Base-by-base conservation (phyloP, 768 basidiomycete genomes). In the Udeniomyces megalosporus region DNA sequence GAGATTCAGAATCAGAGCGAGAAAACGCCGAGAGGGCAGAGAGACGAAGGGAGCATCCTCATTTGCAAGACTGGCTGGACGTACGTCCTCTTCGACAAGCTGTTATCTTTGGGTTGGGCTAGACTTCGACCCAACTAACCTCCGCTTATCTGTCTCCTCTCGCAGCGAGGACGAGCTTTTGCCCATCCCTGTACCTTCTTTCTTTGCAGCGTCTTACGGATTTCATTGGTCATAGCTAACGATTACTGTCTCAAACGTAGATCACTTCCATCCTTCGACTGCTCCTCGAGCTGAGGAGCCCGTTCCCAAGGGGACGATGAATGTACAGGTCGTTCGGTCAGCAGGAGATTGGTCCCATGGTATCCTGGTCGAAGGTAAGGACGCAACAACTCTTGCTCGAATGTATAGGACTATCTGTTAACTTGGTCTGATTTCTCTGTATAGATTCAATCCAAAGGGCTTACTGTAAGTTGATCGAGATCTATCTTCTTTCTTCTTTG, bases 341-440 rank as follows among this genome's bases (percentile, higher is more conserved):
- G 86, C 91, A 24, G 82, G 79, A 1, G 93, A 96, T 74, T 99
- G 93, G 93, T 86, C 84, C 69, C 88, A 90, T 68, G 93, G 92
- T 2, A 86, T 91, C 38, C 77, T 92, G 66, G 84, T 81, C 3
- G 93, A 96, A 73, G 80, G 70, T 71, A 58, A 67, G 70, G 51
- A 15, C 0, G 12, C 17, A 2, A 26, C 28, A 3, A n/a, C n/a
- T n/a, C n/a, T n/a, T n/a, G n/a, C n/a, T n/a, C n/a, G n/a, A n/a
- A n/a, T n/a, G n/a, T n/a, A n/a, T n/a, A n/a, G n/a, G n/a, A n/a
- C n/a, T n/a, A n/a, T n/a, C n/a, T n/a, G n/a, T n/a, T 42, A 42
- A 42, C 10, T 17, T 42, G 38, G 17, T n/a, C n/a, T n/a, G 38
- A 42, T 42, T 28, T 61, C 61, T 60, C 55, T 20, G 20, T n/a